Evolutionary conservation across 176 grass and related monocot genomes (phyloP).

Genomic region (Phoenix roebelenii): DNA sequence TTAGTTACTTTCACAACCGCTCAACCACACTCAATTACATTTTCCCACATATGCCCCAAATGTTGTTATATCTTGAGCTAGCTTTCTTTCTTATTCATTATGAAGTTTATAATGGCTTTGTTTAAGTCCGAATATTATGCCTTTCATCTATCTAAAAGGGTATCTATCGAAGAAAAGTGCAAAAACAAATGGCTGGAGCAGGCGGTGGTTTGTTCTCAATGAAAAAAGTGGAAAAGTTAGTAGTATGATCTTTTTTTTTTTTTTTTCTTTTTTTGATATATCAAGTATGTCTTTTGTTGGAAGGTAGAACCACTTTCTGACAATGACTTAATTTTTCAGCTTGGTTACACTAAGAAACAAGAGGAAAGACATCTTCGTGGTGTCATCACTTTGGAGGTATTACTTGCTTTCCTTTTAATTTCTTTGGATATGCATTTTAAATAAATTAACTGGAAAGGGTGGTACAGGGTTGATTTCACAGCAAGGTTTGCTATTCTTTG

Average conservation of each 20-base stretch:
- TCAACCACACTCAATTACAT: too few species aligned
- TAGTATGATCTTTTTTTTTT: neutral
- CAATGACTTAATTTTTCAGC: constrained; percentile 26
- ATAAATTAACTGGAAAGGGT: too few species aligned
- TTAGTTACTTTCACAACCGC: too few species aligned
- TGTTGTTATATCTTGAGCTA: too few species aligned
- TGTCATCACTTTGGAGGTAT: constrained; percentile 77
- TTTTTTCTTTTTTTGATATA: constrained; percentile 11
- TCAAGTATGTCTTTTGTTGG: constrained; percentile 11
- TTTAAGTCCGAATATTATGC: too few species aligned
- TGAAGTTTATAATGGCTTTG: too few species aligned
- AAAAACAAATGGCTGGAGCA: constrained; percentile 71
- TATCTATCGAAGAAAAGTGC: constrained; percentile 66
- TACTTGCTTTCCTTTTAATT: constrained; percentile 4
- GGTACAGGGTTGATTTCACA: too few species aligned
- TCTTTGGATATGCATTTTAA: neutral
- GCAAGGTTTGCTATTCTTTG: too few species aligned
- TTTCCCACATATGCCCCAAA: too few species aligned
- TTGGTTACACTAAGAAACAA: constrained; percentile 89
- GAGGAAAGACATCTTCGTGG: constrained; percentile 76
- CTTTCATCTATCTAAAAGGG: constrained; percentile 33
- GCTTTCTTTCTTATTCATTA: too few species aligned
- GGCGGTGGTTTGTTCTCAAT: constrained; percentile 87
- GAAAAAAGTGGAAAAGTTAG: constrained; percentile 76
- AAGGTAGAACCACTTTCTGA: constrained; percentile 1